These are phyloP conservation scores for Cyclaneusma minus DNA, from an alignment of 2,329 filamentous ascomycete genomes.

Conservation along the genomic window DNA sequence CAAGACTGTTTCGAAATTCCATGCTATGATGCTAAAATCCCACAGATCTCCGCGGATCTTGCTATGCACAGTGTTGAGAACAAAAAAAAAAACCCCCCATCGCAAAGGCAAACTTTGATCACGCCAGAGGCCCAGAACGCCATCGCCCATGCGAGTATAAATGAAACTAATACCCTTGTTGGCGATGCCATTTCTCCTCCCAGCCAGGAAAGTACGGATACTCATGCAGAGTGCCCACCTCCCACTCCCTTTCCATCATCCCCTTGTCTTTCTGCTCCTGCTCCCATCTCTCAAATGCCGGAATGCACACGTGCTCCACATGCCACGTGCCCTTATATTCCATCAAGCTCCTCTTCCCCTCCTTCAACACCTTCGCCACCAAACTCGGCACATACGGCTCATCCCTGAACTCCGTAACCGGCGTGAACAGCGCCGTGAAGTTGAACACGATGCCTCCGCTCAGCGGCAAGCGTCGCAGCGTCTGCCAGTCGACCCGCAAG, in stretches of 20 bases:
- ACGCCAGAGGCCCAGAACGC: no score
- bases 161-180: constrained; percentile 38
- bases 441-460: constrained; percentile 70
- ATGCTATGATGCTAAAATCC: no score
- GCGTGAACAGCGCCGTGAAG: constrained; percentile 77
- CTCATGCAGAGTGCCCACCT: constrained; percentile 54
- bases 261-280: constrained; percentile 50
- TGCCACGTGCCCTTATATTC: constrained; percentile 75
- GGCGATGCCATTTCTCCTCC: constrained; percentile 55
- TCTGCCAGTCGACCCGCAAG: constrained; percentile 80
- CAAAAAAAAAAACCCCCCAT: no score
- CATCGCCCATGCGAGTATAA: no score
- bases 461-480: constrained; percentile 60
- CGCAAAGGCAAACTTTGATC: no score
- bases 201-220: constrained; percentile 64
- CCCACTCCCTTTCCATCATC: constrained; percentile 41
- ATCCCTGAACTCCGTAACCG: constrained; percentile 48
- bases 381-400: constrained; percentile 62
- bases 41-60: no score
- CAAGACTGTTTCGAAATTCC: no score
- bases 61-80: no score
- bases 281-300: constrained; percentile 45
- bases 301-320: constrained; percentile 56
- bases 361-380: constrained; percentile 49
- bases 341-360: constrained; percentile 57